These are phyloP conservation scores for Dendrocalamus sinicus DNA, from an alignment of 176 grass and related monocot species.

Conservation along the genomic window DNA sequence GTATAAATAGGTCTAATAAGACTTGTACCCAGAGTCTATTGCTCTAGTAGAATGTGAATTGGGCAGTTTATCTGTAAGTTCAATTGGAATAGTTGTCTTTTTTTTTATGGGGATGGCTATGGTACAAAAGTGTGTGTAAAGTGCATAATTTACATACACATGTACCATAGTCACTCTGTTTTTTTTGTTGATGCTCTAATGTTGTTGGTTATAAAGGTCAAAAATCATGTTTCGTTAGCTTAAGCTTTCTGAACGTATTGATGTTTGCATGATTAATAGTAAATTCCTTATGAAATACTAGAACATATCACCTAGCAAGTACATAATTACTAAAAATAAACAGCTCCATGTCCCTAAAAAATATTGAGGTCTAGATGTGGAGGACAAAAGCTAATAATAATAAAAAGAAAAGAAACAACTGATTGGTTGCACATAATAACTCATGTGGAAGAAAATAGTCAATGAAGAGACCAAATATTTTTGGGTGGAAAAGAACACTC, in stretches of 20 bases:
- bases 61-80: neutral
- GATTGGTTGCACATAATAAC: neutral
- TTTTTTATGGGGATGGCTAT: neutral
- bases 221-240: neutral
- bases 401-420: neutral
- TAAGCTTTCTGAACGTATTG: conserved; percentile 1
- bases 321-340: conserved; percentile 12
- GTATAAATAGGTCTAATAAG: neutral
- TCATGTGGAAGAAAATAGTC: neutral
- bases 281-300: neutral
- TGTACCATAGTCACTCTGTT: neutral
- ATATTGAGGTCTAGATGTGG: neutral
- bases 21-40: neutral
- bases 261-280: neutral
- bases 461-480: neutral
- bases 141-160: neutral
- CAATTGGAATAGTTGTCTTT: neutral
- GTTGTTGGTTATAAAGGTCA: neutral
- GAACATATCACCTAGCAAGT: conserved; percentile 20
- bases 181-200: conserved; percentile 12
- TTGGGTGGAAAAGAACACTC: neutral
- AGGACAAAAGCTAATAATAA: neutral
- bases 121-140: neutral
- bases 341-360: neutral
- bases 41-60: neutral